phyloP scores from a whole-genome alignment of 768 basidiomycete genomes.

The Kwoniella sp. region DNA sequence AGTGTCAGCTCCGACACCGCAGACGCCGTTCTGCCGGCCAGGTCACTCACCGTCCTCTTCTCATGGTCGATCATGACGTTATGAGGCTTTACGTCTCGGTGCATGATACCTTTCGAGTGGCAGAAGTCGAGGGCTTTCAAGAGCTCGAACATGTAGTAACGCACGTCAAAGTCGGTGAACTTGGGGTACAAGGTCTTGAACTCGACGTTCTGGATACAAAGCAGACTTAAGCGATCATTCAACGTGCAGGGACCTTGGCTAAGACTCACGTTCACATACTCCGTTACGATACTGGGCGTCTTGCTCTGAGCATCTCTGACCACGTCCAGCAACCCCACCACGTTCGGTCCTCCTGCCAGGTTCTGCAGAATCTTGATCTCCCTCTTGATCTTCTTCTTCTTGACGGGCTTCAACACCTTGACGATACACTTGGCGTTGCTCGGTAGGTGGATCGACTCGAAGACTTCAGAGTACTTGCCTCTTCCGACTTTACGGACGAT shows the following conservation, averaged over 20 bases:
- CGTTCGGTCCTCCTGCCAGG: slow-evolving; percentile 89
- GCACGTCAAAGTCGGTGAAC: slow-evolving; percentile 90
- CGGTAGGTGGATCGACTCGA: slow-evolving; percentile 75
- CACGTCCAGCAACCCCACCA: slow-evolving; percentile 88
- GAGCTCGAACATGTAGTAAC: slow-evolving; percentile 94
- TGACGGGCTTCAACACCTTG: slow-evolving; percentile 97
- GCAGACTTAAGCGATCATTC: no score
- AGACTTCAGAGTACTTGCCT: slow-evolving; percentile 88
- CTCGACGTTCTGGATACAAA: slow-evolving; percentile 71
- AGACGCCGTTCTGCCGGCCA: not conserved
- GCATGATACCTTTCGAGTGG: slow-evolving; percentile 98
- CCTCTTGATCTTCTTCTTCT: slow-evolving; percentile 99
- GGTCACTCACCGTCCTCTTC: slow-evolving; percentile 72
- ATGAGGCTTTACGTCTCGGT: slow-evolving; percentile 96
- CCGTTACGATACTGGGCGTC: slow-evolving; percentile 92
- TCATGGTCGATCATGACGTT: slow-evolving; percentile 99
- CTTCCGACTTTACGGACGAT: slow-evolving; percentile 93
- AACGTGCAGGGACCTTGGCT: no score
- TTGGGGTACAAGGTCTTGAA: slow-evolving; percentile 95
- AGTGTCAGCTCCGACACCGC: no score
- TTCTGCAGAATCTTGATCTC: slow-evolving; percentile 99
- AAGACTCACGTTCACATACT: slow-evolving; percentile 76
- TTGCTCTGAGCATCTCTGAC: slow-evolving; percentile 90
- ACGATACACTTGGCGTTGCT: slow-evolving; percentile 77
- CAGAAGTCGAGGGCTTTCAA: slow-evolving; percentile 97